Percentiles rank a stretch among this genome's conserved stretches.
phyloP scores from a whole-genome alignment of 768 basidiomycete species.

The Tylopilus rubrobrunneus region DNA sequence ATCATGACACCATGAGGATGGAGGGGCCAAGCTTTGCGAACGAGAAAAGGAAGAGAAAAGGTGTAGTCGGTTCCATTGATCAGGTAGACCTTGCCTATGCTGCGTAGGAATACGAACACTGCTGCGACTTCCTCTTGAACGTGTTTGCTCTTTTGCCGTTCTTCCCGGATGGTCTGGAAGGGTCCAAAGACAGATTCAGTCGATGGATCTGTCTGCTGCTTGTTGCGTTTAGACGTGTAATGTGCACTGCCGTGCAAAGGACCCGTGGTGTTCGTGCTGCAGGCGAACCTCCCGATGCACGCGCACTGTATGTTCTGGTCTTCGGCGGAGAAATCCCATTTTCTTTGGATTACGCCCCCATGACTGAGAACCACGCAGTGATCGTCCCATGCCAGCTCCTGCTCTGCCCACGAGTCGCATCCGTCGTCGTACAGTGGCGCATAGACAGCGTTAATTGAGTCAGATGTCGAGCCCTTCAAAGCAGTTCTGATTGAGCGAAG shows the following conservation, averaged over 20 bases:
- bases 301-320: constrained; percentile 74
- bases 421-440: constrained; percentile 38
- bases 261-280: constrained; percentile 32
- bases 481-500: constrained; percentile 57
- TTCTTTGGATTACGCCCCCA: constrained; percentile 65
- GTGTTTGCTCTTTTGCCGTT: constrained; percentile 37
- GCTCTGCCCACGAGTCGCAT: constrained; percentile 44
- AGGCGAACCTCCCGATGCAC: constrained; percentile 71
- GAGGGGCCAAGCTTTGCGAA: constrained; percentile 74
- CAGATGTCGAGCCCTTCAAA: constrained; percentile 51
- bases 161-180: constrained; percentile 38
- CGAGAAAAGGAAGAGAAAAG: constrained; percentile 77
- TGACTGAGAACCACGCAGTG: constrained; percentile 58
- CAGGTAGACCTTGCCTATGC: constrained; percentile 67
- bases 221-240: constrained; percentile 23
- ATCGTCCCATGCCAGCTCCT: constrained; percentile 70
- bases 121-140: constrained; percentile 44
- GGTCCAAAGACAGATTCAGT: constrained; percentile 38
- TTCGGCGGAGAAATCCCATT: constrained; percentile 73
- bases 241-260: constrained; percentile 26
- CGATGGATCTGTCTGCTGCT: constrained; percentile 15
- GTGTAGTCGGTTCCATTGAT: constrained; percentile 71
- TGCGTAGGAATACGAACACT: constrained; percentile 76
- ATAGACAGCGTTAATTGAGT: constrained; percentile 39
- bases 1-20: constrained; percentile 77